Evolutionary conservation across 257 asterid genomes (phyloP).

Genomic region (Nicotiana noctiflora): DNA sequence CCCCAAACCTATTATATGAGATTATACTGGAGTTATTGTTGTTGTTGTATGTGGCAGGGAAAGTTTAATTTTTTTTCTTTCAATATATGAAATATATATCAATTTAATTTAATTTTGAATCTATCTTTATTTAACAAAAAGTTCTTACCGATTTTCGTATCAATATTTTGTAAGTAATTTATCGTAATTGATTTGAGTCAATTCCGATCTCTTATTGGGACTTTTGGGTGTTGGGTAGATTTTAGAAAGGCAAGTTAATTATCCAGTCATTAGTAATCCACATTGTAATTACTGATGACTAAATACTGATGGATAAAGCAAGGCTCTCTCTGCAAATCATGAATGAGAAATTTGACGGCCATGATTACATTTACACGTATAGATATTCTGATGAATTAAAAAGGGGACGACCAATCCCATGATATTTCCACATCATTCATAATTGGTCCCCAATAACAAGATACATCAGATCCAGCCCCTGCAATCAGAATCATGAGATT

Average conservation of each 20-base stretch:
- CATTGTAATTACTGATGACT: neutral
- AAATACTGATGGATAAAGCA: neutral
- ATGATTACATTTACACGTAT: neutral
- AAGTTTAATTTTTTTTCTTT: no score
- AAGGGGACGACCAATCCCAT: neutral
- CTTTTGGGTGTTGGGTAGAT: neutral
- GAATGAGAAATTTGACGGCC: neutral
- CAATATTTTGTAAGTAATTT: no score
- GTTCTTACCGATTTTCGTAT: no score
- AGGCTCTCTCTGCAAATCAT: no score
- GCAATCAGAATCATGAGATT: slow-evolving; percentile 7
- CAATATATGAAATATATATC: no score
- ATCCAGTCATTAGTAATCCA: neutral
- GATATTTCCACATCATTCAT: slow-evolving; percentile 3
- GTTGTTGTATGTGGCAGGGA: no score
- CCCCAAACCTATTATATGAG: no score
- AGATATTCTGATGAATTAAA: neutral
- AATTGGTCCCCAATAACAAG: slow-evolving; percentile 9
- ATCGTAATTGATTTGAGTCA: neutral
- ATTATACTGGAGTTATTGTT: no score
- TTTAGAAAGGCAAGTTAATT: neutral
- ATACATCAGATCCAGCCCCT: slow-evolving; percentile 1
- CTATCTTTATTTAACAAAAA: no score
- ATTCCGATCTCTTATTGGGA: neutral
- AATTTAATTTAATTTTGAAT: no score